Evolutionary conservation across 306 rosid genomes (phyloP), one percentile per base, ranked within the genome.

Genomic region (Abrus precatorius): DNA sequence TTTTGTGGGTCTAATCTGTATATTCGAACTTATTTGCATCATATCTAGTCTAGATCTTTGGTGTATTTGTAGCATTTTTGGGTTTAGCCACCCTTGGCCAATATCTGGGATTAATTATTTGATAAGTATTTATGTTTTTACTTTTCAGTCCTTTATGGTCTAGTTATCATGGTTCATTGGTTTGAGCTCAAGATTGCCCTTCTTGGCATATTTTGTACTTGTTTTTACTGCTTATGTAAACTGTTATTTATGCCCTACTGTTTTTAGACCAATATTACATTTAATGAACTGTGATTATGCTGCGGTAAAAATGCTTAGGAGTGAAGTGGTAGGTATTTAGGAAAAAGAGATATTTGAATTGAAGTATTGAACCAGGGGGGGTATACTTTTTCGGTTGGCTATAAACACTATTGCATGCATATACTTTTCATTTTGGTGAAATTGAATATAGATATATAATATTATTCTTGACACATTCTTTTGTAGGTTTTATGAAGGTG

Each of bases 401-500:
- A 14, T 74, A 33, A 4, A 49, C 44, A 71, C 48, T 41, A 53
- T 71, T 1, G 7, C 29, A 69, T 82, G 72, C 73, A 9, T 74
- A 38, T 64, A 36, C 14, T 50, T 30, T 63, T 29, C 49, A 9
- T 30, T 61, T 9, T 61, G 33, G 70, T 72, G 44, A 5, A 76
- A 33, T 50, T 43, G 8, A 60, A 2, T 33, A 40, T 48, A 13
- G n/a, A 32, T 3, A 60, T 60, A 32, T 56, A 44, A 61, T 65
- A 63, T 63, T 69, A 14, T 70, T 50, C 14, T 69, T 76, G n/a
- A 66, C 60, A 67, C 66, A 13, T 13, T 43, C 29, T 71, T 82
- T 75, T 87, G 40, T 90, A 95, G 98, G 98, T 95, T 54, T 82
- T 90, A 93, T 85, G 65, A 71, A 63, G 96, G 99, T 50, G 72